These are phyloP conservation scores for Pelargonium nanum DNA, from an alignment of 345 rosid species.

Conservation along the genomic window DNA sequence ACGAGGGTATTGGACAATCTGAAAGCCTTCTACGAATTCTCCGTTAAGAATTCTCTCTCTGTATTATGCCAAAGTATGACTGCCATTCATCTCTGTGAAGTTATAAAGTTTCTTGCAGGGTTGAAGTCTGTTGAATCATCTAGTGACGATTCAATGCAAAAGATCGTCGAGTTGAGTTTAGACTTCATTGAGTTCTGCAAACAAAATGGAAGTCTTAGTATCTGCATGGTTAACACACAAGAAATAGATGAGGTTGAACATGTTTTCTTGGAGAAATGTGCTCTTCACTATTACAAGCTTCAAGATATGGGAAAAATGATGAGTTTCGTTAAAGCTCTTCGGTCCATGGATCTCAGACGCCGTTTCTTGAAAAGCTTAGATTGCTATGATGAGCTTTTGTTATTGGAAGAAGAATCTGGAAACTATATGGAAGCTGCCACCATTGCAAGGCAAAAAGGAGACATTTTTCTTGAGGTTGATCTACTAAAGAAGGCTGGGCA, in stretches of 20 bases:
- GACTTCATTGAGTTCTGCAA: constrained; percentile 6
- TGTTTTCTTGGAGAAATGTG: constrained; percentile 4
- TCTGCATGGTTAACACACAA: neutral
- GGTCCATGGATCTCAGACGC: constrained; percentile 4
- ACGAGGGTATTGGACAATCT: neutral
- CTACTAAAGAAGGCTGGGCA: constrained; percentile 3
- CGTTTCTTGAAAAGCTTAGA: constrained; percentile 8
- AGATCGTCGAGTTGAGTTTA: neutral
- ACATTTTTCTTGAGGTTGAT: constrained; percentile 6
- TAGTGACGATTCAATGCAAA: neutral
- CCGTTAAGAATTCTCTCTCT: neutral
- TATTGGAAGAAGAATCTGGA: constrained; percentile 16
- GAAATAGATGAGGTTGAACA: neutral
- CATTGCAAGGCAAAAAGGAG: constrained; percentile 2
- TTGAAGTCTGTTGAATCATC: neutral
- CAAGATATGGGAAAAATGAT: constrained; percentile 10
- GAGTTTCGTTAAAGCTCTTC: constrained; percentile 17
- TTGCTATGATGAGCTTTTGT: constrained; percentile 20
- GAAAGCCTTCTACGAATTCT: neutral
- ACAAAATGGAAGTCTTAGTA: neutral
- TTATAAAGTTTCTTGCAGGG: neutral
- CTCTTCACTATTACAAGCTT: constrained; percentile 2
- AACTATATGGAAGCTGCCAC: constrained; percentile 18
- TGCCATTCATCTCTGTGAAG: neutral
- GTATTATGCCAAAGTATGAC: neutral